Percentiles rank a stretch among this genome's conserved stretches.
phyloP scores from a whole-genome alignment of 1,284 basidiomycete species.

The Hemileia vastatrix region DNA sequence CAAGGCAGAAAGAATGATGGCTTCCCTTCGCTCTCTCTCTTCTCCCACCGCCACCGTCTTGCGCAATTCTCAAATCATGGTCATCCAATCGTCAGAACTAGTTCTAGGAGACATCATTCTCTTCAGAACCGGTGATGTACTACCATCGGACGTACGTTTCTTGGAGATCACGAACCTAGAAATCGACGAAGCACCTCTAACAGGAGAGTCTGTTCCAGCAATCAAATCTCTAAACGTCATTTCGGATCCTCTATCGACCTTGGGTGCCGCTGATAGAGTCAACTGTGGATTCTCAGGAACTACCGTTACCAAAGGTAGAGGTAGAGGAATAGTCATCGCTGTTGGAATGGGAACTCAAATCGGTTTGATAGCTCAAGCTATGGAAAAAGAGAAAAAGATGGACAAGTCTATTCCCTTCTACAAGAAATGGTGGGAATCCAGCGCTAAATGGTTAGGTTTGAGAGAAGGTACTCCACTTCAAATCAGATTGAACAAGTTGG shows the following conservation, averaged over 20 bases:
- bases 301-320: slow-evolving; percentile 58
- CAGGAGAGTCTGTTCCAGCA: slow-evolving; percentile 59
- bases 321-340: slow-evolving; percentile 53
- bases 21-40: slow-evolving; percentile 53
- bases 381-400: slow-evolving; percentile 45
- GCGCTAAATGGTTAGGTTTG: slow-evolving; percentile 48
- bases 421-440: slow-evolving; percentile 42
- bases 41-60: slow-evolving; percentile 57
- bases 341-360: slow-evolving; percentile 62
- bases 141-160: slow-evolving; percentile 54
- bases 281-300: slow-evolving; percentile 57
- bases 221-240: too few species aligned
- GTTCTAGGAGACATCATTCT: slow-evolving; percentile 53
- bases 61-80: slow-evolving; percentile 40
- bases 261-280: slow-evolving; percentile 52
- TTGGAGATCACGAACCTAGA: slow-evolving; percentile 51
- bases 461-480: slow-evolving; percentile 54
- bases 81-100: slow-evolving; percentile 25
- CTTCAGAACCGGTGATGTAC: slow-evolving; percentile 54
- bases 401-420: slow-evolving; percentile 24
- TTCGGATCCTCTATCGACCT: too few species aligned
- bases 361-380: slow-evolving; percentile 53
- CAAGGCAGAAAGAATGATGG: slow-evolving; percentile 55
- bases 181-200: slow-evolving; percentile 59
- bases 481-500: slow-evolving; percentile 53